Percentiles rank a stretch among this genome's conserved stretches.
These are phyloP conservation scores for Calonectria montana DNA, from an alignment of 2,329 filamentous ascomycete genomes.

Conservation along the genomic window DNA sequence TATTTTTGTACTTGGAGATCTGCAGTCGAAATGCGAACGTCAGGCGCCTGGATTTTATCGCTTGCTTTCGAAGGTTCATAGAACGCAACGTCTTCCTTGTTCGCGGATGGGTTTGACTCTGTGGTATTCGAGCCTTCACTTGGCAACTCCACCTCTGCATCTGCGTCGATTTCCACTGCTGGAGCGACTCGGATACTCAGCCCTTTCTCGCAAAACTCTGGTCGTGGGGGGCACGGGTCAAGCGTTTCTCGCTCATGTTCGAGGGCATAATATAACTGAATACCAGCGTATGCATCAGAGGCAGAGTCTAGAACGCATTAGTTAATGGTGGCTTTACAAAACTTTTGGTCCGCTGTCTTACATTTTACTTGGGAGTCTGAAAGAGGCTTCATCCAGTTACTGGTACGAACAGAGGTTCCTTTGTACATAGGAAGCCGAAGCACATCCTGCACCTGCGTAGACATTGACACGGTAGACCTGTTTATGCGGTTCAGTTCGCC, in stretches of 20 bases:
- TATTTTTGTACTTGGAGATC: constrained; percentile 53
- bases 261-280: constrained; percentile 78
- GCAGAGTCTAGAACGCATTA: constrained; percentile 71
- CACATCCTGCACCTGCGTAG: constrained; percentile 76
- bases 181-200: constrained; percentile 66
- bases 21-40: constrained; percentile 57
- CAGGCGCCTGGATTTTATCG: constrained; percentile 31
- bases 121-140: constrained; percentile 9
- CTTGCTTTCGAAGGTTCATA: constrained; percentile 29
- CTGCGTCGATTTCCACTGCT: constrained; percentile 2
- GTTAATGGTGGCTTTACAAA: not conserved
- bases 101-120: not conserved
- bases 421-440: constrained; percentile 82
- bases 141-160: constrained; percentile 10
- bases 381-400: constrained; percentile 78
- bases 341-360: constrained; percentile 58
- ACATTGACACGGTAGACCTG: constrained; percentile 73
- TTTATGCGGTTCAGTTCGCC: constrained; percentile 69
- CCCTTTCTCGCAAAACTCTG: constrained; percentile 74
- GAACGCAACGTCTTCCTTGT: not conserved
- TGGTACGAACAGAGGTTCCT: constrained; percentile 73
- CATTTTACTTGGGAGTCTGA: constrained; percentile 73
- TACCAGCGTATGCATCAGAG: constrained; percentile 83
- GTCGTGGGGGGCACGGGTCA: constrained; percentile 76
- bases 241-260: constrained; percentile 75